Conservation (phyloP, 1,284 basidiomycete genomes). For the Microbotryum lychnidis-dioicae region DNA sequence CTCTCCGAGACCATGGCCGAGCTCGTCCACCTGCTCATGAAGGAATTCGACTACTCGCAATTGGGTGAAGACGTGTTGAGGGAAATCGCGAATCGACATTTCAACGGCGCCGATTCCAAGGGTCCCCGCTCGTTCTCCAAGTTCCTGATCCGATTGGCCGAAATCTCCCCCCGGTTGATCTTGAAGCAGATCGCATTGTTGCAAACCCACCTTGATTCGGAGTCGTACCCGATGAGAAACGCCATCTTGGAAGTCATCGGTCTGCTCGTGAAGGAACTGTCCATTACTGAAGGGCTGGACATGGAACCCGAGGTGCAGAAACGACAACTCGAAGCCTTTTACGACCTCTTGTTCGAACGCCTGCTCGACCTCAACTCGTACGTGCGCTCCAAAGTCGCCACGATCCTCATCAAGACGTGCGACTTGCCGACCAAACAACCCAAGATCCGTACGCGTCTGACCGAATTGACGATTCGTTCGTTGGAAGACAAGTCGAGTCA, state of each 20-base stretch:
- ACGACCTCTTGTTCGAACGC: conserved; percentile 74
- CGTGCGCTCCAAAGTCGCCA: conserved; percentile 79
- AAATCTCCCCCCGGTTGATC: conserved; percentile 73
- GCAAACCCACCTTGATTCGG: conserved; percentile 79
- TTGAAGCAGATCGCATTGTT: conserved; percentile 84
- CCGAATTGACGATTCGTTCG: conserved; percentile 64
- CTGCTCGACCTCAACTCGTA: conserved; percentile 83
- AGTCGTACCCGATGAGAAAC: conserved; percentile 95
- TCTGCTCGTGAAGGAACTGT: conserved; percentile 67
- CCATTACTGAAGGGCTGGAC: conserved; percentile 42
- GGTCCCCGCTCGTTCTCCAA: conserved; percentile 75
- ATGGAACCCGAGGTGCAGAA: conserved; percentile 55
- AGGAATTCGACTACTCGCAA: conserved; percentile 81
- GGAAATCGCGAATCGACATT: conserved; percentile 69
- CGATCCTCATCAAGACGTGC: conserved; percentile 60
- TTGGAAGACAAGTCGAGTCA: conserved; percentile 85
- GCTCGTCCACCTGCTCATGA: conserved; percentile 66
- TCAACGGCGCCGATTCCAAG: conserved; percentile 75
- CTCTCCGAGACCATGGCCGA: conserved; percentile 91
- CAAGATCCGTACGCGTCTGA: conserved; percentile 70
- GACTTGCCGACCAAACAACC: conserved; percentile 78
- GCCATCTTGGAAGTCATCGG: conserved; percentile 82
- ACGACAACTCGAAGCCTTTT: conserved; percentile 76
- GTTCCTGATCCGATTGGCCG: conserved; percentile 75
- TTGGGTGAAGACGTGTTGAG: conserved; percentile 82